phyloP scores from a whole-genome alignment of 768 basidiomycete species.

The Termitomyces heimii region DNA sequence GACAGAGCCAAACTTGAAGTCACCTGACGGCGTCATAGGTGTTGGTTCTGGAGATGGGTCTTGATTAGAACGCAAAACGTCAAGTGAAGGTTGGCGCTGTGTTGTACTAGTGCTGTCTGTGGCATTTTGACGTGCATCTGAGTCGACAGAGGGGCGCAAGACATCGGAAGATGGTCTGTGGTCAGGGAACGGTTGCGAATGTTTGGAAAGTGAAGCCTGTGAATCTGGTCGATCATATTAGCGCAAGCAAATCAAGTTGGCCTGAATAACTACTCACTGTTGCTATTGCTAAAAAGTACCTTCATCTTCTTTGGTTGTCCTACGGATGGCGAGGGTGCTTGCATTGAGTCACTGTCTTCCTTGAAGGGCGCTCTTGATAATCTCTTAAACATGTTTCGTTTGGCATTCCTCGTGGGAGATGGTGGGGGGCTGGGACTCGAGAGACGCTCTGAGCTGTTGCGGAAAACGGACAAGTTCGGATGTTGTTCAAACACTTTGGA shows the following conservation, averaged over 20 bases:
- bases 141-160: constrained; percentile 18
- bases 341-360: constrained; percentile 32
- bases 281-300: constrained; percentile 26
- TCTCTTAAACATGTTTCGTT: constrained; percentile 50
- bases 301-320: constrained; percentile 50
- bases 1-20: constrained; percentile 44
- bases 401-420: constrained; percentile 44
- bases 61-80: constrained; percentile 25
- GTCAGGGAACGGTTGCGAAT: constrained; percentile 12
- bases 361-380: constrained; percentile 34
- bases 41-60: constrained; percentile 11
- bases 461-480: constrained; percentile 56
- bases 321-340: constrained; percentile 31
- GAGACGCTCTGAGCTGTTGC: constrained; percentile 26
- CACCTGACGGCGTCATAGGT: constrained; percentile 24
- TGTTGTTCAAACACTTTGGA: constrained; percentile 53
- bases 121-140: not conserved
- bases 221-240: constrained; percentile 18
- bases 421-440: constrained; percentile 34
- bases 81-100: constrained; percentile 31
- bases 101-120: constrained; percentile 13
- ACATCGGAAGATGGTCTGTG: constrained; percentile 29
- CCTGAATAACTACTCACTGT: constrained; percentile 23
- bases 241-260: not conserved
- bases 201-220: constrained; percentile 24